Evolutionary conservation across 1,139 yeast genomes (phyloP), one percentile per base, ranked within the genome.

Genomic region (Saccharomycopsis crataegensis): DNA sequence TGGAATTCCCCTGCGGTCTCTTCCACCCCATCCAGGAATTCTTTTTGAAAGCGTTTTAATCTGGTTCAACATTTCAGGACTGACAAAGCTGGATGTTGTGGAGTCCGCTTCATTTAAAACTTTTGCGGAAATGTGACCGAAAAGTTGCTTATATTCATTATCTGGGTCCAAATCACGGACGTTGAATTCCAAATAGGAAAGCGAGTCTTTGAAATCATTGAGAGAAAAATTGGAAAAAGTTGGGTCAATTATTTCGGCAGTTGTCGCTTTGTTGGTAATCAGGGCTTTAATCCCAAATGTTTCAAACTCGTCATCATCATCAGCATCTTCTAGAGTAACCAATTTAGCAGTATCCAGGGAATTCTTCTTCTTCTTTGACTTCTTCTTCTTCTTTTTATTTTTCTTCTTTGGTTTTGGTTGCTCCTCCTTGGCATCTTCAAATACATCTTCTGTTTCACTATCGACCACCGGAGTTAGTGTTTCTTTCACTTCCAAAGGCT

Each of bases 11-110:
- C 85, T 69, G 56, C 83, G 80, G 63, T 87, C 95, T 60, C 80
- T 79, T 0, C 96, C 95, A 49, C 90, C 84, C 94, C 95, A 88
- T 22, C 89, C 89, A 60, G 87, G 75, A 1, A 86, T 80, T 33
- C 83, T 68, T 56, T 81, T 75, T 9, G 85, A 81, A 59, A 85
- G 60, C 58, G 77, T 75, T 61, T 80, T 83, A 59, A 83, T 79
- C 61, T 82, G 88, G 52, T 75, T 79, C 55, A 85, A 68, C 11
- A 81, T 76, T 59, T 84, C 90, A 0, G 90, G 90, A 0, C 86
- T 75, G 1, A 80, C 75, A 36, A 84, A 80, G 0, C 73, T 66
- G 9, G 76, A 69, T 1, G 76, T 70, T 49, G 73, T 69, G 7
- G 86, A 76, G 60, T 85, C 87, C 0, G 89, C 91, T 65, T 85